A percentile compares a stretch with the other conserved stretches of the same genome.
These are phyloP conservation scores for Neofusicoccum umdonicola DNA, from an alignment of 2,329 filamentous ascomycete species.

Conservation along the genomic window DNA sequence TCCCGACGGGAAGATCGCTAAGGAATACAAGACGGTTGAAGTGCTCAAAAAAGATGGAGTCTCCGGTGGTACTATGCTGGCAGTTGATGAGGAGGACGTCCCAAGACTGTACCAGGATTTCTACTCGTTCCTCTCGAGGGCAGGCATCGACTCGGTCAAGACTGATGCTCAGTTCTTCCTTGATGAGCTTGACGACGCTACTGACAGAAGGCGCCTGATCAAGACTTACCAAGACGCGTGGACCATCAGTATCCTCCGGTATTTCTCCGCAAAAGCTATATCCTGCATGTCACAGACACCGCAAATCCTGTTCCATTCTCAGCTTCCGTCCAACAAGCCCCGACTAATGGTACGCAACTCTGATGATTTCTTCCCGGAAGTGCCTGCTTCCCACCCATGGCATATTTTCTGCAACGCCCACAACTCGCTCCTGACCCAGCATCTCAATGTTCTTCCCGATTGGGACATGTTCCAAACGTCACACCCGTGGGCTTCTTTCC, in stretches of 20 bases:
- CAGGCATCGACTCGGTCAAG: slow-evolving; percentile 84
- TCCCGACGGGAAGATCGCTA: slow-evolving; percentile 68
- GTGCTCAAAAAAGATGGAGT: slow-evolving; percentile 57
- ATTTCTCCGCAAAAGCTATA: slow-evolving; percentile 76
- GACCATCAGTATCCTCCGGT: slow-evolving; percentile 71
- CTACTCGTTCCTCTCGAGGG: slow-evolving; percentile 72
- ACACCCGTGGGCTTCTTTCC: slow-evolving; percentile 72
- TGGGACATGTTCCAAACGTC: slow-evolving; percentile 73
- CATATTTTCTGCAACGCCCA: slow-evolving; percentile 94
- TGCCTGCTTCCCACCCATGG: slow-evolving; percentile 82
- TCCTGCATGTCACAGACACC: slow-evolving; percentile 95
- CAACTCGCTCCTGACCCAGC: slow-evolving; percentile 76
- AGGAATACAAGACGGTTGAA: slow-evolving; percentile 70
- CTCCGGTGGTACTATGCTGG: slow-evolving; percentile 65
- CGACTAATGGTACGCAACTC: slow-evolving; percentile 78
- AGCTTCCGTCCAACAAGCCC: slow-evolving; percentile 73
- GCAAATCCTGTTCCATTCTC: slow-evolving; percentile 79
- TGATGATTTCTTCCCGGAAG: slow-evolving; percentile 86
- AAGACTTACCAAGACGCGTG: slow-evolving; percentile 81
- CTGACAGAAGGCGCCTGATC: slow-evolving; percentile 69
- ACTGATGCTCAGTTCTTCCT: slow-evolving; percentile 90
- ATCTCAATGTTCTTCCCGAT: slow-evolving; percentile 84
- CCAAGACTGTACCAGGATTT: slow-evolving; percentile 83
- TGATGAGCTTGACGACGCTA: slow-evolving; percentile 68
- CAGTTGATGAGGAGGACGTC: slow-evolving; percentile 73